Evolutionary conservation across 129 eudicot species (phyloP).

Genomic region (Tagetes patula): DNA sequence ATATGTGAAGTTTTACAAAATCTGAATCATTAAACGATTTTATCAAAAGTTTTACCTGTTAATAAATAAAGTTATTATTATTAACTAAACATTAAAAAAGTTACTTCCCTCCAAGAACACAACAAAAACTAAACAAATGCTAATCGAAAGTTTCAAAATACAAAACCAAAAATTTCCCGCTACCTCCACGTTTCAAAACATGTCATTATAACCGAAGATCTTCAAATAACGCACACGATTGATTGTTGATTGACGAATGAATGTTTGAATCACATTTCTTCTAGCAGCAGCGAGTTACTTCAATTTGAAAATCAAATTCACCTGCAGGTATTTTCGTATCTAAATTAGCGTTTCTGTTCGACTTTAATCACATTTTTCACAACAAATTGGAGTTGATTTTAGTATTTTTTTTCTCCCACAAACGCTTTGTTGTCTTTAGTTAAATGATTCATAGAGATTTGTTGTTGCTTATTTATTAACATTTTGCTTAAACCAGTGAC

Average conservation of each 20-base stretch:
- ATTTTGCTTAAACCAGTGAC: no score
- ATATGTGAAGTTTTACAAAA: no score
- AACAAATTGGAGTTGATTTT: background rate
- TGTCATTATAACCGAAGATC: background rate
- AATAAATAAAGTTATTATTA: no score
- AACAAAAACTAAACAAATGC: background rate
- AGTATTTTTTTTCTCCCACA: background rate
- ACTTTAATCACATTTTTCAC: background rate
- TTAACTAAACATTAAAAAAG: no score
- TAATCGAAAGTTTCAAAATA: background rate
- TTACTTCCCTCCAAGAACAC: no score
- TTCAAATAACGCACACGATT: background rate
- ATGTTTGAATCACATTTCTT: no score
- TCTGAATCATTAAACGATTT: no score
- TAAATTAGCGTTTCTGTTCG: conserved; percentile 20
- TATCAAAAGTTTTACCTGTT: no score
- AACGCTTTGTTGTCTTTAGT: background rate
- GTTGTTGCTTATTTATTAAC: background rate
- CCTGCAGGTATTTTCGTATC: background rate
- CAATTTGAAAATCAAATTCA: no score
- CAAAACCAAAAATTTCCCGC: conserved; percentile 18
- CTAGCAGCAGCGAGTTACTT: no score
- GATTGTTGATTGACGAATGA: no score
- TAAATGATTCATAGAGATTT: background rate
- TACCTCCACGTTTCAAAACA: conserved; percentile 16